Evolutionary conservation across 257 asterid species (phyloP).

Genomic region (Primulina eburnea): DNA sequence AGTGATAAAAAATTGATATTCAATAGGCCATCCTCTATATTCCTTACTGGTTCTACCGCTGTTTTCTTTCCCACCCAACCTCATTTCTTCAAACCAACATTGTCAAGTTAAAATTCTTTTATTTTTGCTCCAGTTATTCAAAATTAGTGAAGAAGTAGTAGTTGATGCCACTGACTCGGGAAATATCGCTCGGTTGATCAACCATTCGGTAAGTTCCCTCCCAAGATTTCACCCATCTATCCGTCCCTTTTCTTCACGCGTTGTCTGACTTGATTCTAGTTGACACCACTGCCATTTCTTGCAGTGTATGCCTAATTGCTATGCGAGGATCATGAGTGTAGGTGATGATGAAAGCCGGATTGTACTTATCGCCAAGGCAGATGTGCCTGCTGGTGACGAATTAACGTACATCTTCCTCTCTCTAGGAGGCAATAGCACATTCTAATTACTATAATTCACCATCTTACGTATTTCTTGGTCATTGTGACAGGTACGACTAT

Average conservation of each 20-base stretch:
- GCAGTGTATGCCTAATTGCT: constrained; percentile 99
- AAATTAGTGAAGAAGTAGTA: constrained; percentile 95
- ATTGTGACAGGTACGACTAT: constrained; percentile 79
- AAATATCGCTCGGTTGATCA: constrained; percentile 91
- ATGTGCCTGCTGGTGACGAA: constrained; percentile 90
- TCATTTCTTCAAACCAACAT: neutral
- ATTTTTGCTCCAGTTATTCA: constrained; percentile 64
- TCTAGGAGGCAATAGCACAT: neutral
- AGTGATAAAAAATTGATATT: neutral
- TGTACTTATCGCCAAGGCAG: constrained; percentile 90
- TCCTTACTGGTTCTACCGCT: neutral
- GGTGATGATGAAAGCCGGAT: constrained; percentile 95
- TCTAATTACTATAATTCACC: neutral
- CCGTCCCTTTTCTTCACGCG: neutral
- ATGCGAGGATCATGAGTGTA: constrained; percentile 97
- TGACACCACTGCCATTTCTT: neutral
- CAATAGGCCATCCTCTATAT: too few species aligned
- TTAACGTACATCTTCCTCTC: constrained; percentile 55
- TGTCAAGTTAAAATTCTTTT: constrained; percentile 9
- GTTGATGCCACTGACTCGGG: constrained; percentile 98
- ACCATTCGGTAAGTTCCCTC: constrained; percentile 75
- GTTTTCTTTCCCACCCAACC: neutral
- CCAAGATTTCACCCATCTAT: neutral
- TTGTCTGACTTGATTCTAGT: constrained; percentile 4
- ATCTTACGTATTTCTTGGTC: constrained; percentile 14